Conservation (phyloP, 1,139 yeast species). For the Taphrina flavorubra region DNA sequence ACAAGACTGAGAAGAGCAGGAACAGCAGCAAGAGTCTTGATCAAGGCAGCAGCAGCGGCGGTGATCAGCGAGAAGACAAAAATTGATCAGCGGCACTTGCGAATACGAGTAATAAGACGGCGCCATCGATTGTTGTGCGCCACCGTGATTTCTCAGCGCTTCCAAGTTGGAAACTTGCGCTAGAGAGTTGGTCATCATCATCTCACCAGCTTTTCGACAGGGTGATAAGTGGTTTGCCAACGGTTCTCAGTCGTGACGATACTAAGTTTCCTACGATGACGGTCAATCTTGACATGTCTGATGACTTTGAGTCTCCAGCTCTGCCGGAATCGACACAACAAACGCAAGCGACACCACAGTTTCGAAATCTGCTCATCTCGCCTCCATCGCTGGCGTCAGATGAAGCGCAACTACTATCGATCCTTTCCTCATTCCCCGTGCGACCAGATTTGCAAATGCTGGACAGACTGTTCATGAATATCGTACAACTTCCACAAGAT, state of each 20-base stretch:
- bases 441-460: conserved; percentile 64
- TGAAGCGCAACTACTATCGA: conserved; percentile 57
- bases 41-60: background rate
- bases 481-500: conserved; percentile 57
- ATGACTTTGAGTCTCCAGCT: conserved; percentile 24
- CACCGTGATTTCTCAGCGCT: conserved; percentile 18
- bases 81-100: background rate
- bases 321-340: conserved; percentile 6
- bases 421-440: conserved; percentile 52
- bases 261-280: background rate
- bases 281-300: conserved; percentile 35
- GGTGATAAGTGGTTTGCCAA: too few species aligned
- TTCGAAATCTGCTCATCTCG: conserved; percentile 57
- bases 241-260: too few species aligned
- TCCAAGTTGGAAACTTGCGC: background rate
- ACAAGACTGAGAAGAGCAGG: too few species aligned
- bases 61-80: background rate
- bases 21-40: too few species aligned
- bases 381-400: conserved; percentile 77
- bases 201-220: background rate
- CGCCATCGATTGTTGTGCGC: background rate
- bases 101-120: background rate
- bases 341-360: conserved; percentile 27
- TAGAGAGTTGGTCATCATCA: background rate
- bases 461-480: conserved; percentile 68